Evolutionary conservation across 139 green algal species (phyloP).

Genomic region (Diplosphaera chodatii): DNA sequence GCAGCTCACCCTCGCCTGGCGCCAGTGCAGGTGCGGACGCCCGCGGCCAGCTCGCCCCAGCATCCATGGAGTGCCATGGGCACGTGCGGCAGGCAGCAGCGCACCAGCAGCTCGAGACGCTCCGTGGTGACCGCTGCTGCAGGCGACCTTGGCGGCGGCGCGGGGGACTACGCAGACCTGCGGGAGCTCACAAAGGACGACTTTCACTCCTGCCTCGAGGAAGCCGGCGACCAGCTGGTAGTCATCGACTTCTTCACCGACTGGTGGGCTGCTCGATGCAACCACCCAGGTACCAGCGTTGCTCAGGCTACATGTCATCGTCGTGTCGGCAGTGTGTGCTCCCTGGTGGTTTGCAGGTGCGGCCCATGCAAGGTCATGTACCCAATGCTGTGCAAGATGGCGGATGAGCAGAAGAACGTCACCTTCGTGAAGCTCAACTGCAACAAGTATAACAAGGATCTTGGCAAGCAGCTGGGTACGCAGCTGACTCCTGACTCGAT

Average conservation of each 20-base stretch:
- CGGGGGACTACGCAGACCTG: conserved; percentile 3
- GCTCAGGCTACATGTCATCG: too few relatives aligned
- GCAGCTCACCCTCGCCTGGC: neutral
- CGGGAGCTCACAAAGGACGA: conserved; percentile 21
- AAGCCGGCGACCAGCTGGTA: conserved; percentile 37
- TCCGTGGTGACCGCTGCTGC: neutral
- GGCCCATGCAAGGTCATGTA: conserved; percentile 77
- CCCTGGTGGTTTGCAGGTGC: too few relatives aligned
- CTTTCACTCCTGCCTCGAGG: conserved; percentile 21
- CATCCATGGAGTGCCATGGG: too few relatives aligned
- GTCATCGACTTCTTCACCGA: conserved; percentile 69
- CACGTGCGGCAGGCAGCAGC: neutral
- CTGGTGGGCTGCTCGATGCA: conserved; percentile 42
- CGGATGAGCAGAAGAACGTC: conserved; percentile 21
- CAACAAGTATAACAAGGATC: conserved; percentile 69
- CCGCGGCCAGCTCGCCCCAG: neutral
- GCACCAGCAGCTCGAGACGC: neutral
- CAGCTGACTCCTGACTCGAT: too few relatives aligned
- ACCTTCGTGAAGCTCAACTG: conserved; percentile 73
- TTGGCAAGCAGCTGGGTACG: conserved; percentile 46
- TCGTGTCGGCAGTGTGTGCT: too few relatives aligned
- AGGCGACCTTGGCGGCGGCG: neutral
- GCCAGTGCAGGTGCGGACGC: neutral
- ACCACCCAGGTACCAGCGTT: too few relatives aligned
- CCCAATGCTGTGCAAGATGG: conserved; percentile 46